Conservation (phyloP, 1,139 yeast species). For the Blastobotrys malaysiensis region DNA sequence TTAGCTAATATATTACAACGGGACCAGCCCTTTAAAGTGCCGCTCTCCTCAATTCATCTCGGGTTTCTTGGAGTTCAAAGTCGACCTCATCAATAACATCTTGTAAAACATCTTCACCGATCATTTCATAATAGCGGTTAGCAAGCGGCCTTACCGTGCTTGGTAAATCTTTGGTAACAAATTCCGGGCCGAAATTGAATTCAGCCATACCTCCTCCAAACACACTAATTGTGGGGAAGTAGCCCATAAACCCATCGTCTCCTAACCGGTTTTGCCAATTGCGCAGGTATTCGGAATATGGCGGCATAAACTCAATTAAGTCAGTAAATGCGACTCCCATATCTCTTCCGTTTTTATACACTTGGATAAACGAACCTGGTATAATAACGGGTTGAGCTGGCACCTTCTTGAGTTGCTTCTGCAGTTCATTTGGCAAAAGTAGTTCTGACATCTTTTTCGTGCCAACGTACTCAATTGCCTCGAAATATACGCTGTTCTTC, state of each 20-base stretch:
- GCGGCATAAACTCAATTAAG: slow-evolving; percentile 75
- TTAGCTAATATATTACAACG: too few species aligned
- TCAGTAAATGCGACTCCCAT: slow-evolving; percentile 63
- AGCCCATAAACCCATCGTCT: slow-evolving; percentile 85
- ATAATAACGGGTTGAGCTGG: slow-evolving; percentile 31
- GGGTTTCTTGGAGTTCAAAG: slow-evolving; percentile 49
- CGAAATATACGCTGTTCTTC: slow-evolving; percentile 73
- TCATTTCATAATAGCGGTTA: slow-evolving; percentile 59
- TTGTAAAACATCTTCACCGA: slow-evolving; percentile 77
- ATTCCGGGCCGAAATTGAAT: slow-evolving; percentile 65
- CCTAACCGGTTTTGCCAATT: slow-evolving; percentile 17
- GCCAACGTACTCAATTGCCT: slow-evolving; percentile 76
- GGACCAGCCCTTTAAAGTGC: not conserved
- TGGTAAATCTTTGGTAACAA: slow-evolving; percentile 39
- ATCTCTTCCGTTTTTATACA: slow-evolving; percentile 71
- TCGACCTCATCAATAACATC: slow-evolving; percentile 85
- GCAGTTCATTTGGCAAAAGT: slow-evolving; percentile 47
- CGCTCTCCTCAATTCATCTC: not conserved
- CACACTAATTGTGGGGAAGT: slow-evolving; percentile 84
- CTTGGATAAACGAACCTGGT: slow-evolving; percentile 53
- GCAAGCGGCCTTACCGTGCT: slow-evolving; percentile 42
- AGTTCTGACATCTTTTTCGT: slow-evolving; percentile 73
- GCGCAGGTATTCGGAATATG: slow-evolving; percentile 42
- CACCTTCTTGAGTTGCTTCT: slow-evolving; percentile 20
- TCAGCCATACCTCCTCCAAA: slow-evolving; percentile 74